Percentiles rank a stretch among this genome's conserved stretches.
Conservation (phyloP, 1,284 basidiomycete species). For the Golubevia pallescens region DNA sequence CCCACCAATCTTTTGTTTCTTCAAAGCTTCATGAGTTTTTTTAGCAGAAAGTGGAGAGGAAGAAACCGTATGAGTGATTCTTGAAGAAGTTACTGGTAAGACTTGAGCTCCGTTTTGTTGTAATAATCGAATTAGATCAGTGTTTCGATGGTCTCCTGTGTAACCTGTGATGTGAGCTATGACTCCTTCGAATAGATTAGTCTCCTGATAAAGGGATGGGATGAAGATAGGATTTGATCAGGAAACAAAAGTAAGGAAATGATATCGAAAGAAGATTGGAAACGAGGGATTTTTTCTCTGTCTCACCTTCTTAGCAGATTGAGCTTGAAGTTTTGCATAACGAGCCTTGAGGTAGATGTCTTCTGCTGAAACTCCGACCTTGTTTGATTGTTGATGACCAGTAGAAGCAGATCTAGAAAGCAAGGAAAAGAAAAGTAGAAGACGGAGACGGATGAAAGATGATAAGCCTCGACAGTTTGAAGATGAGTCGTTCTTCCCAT, state of each 20-base stretch:
- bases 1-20: conserved; percentile 1
- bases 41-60: conserved; percentile 11
- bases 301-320: conserved; percentile 12
- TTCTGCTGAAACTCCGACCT: background rate
- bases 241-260: background rate
- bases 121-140: conserved; percentile 7
- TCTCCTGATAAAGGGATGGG: background rate
- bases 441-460: too few species aligned
- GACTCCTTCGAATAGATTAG: background rate
- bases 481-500: too few species aligned
- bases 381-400: conserved; percentile 13
- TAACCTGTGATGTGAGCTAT: conserved; percentile 15
- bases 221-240: background rate
- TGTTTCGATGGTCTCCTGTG: conserved; percentile 11
- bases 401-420: background rate
- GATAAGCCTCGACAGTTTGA: too few species aligned
- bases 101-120: conserved; percentile 9
- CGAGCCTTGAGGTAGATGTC: conserved; percentile 3
- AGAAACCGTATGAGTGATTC: conserved; percentile 12
- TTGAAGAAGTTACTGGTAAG: conserved; percentile 2
- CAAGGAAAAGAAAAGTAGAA: too few species aligned
- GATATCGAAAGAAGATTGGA: too few species aligned
- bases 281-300: too few species aligned
- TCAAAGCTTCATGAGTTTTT: conserved; percentile 8
- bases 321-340: conserved; percentile 9